phyloP scores from a whole-genome alignment of 768 basidiomycete genomes.

The Russula vinacea region DNA sequence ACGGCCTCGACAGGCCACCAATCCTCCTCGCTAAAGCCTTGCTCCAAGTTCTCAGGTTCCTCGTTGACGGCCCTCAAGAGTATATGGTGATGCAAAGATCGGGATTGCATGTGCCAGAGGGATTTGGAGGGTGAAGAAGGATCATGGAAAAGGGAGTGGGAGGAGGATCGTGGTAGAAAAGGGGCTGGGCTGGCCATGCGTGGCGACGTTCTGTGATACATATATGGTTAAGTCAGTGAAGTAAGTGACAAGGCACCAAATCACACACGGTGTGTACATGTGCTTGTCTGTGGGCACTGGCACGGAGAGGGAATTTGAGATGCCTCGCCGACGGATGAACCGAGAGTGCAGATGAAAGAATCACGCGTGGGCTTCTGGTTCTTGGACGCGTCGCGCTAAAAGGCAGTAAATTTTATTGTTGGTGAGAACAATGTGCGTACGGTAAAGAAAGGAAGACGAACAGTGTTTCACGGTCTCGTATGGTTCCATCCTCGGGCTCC shows the following conservation, averaged over 20 bases:
- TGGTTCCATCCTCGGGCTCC: slow-evolving; percentile 63
- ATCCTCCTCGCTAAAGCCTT: slow-evolving; percentile 22
- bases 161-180: slow-evolving; percentile 29
- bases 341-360: slow-evolving; percentile 40
- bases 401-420: not conserved
- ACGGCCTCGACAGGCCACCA: slow-evolving; percentile 23
- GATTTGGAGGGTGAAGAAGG: slow-evolving; percentile 37
- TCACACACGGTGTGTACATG: slow-evolving; percentile 21
- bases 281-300: slow-evolving; percentile 23
- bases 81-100: slow-evolving; percentile 38
- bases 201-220: slow-evolving; percentile 5
- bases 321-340: slow-evolving; percentile 43
- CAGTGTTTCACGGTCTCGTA: slow-evolving; percentile 81
- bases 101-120: slow-evolving; percentile 55
- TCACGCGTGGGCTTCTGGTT: slow-evolving; percentile 45
- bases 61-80: slow-evolving; percentile 34
- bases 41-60: slow-evolving; percentile 28
- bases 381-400: slow-evolving; percentile 69
- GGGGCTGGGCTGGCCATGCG: slow-evolving; percentile 17
- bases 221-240: not conserved
- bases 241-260: not conserved
- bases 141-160: slow-evolving; percentile 23
- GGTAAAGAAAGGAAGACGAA: slow-evolving; percentile 33
- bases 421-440: not conserved
- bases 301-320: slow-evolving; percentile 20